These are phyloP conservation scores for Lepraria neglecta DNA, from an alignment of 495 filamentous ascomycete genomes.

Conservation along the genomic window DNA sequence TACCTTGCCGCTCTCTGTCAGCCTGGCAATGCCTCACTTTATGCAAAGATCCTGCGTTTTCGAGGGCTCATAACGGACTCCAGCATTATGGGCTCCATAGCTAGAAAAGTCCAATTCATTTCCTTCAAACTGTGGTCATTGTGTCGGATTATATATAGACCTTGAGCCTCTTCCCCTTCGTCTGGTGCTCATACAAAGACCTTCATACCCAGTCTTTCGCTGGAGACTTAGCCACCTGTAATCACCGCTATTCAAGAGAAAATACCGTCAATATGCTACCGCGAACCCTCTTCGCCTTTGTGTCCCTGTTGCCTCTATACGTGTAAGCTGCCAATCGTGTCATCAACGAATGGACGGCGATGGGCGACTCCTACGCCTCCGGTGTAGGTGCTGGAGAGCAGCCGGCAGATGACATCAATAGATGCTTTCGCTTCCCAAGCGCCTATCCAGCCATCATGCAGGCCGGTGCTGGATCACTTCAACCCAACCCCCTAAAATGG, in stretches of 20 bases:
- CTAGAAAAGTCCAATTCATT: background rate
- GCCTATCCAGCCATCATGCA: slow-evolving; percentile 13
- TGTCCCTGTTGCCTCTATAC: background rate
- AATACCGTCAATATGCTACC: background rate
- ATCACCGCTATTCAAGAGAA: background rate
- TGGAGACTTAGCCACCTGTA: background rate
- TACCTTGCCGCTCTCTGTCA: background rate
- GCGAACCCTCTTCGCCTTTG: background rate
- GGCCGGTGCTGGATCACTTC: slow-evolving; percentile 12
- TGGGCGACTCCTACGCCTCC: slow-evolving; percentile 46
- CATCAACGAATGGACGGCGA: slow-evolving; percentile 17
- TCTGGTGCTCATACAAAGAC: background rate
- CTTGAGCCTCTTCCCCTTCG: background rate
- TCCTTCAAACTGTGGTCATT: background rate
- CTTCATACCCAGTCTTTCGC: background rate
- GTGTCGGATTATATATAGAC: background rate
- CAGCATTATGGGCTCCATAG: background rate
- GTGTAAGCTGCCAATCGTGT: background rate
- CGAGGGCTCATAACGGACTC: background rate
- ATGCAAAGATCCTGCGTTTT: background rate
- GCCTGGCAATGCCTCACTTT: background rate
- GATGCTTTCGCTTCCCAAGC: slow-evolving; percentile 12
- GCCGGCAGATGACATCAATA: slow-evolving; percentile 4
- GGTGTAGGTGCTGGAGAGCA: slow-evolving; percentile 39
- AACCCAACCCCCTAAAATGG: slow-evolving; percentile 16